A percentile compares a stretch with the other conserved stretches of the same genome.
These are phyloP conservation scores for Lactarius quietus DNA, from an alignment of 768 basidiomycete species.

Conservation along the genomic window DNA sequence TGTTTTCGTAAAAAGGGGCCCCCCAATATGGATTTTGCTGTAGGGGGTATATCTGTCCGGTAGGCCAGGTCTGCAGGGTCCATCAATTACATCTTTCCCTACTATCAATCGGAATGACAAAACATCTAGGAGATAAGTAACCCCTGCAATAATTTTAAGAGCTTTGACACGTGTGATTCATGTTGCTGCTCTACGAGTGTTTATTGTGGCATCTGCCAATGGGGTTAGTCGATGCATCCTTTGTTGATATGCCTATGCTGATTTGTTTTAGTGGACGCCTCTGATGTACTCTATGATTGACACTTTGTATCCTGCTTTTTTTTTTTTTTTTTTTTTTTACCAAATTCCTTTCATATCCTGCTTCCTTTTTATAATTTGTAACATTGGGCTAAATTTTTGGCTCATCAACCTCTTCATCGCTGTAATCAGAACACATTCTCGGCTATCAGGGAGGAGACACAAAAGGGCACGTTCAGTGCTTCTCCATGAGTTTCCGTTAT, in stretches of 20 bases:
- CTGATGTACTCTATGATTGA: constrained; percentile 90
- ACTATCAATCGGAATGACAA: neutral
- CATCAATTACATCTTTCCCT: constrained; percentile 12
- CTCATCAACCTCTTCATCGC: constrained; percentile 91
- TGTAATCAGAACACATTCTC: constrained; percentile 91
- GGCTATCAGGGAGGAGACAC: constrained; percentile 80
- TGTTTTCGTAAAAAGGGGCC: too few species aligned
- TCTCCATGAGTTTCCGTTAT: constrained; percentile 49
- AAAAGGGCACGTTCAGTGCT: constrained; percentile 90
- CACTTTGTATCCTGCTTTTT: constrained; percentile 83
- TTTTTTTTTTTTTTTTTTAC: too few species aligned
- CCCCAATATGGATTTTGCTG: too few species aligned
- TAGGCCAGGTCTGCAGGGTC: constrained; percentile 81
- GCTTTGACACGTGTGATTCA: constrained; percentile 93
- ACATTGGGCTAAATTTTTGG: constrained; percentile 92
- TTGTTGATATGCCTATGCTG: neutral
- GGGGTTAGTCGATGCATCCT: constrained; percentile 45
- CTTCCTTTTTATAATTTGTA: constrained; percentile 77
- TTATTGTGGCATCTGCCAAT: constrained; percentile 78
- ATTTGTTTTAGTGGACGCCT: constrained; percentile 55
- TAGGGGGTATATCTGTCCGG: constrained; percentile 92
- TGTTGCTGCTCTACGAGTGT: constrained; percentile 72
- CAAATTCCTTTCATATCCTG: too few species aligned
- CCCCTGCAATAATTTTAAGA: constrained; percentile 60
- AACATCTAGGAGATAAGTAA: constrained; percentile 55